Base-by-base conservation (phyloP, 768 basidiomycete species). In the Boletus coccyginus region DNA sequence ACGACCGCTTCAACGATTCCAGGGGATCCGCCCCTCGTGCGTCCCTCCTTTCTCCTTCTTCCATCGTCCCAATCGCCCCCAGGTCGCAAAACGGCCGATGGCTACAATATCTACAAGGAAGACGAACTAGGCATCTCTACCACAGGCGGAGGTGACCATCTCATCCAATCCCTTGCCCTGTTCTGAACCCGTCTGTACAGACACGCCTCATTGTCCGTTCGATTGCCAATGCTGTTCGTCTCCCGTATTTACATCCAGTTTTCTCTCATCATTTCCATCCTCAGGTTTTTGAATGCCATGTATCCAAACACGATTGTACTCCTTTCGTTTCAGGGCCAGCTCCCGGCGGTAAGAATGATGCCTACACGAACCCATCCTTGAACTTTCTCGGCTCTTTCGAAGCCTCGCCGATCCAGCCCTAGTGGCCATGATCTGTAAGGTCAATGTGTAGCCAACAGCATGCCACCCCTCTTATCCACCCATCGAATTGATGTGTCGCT, bases 141-240 rank as follows among this genome's bases (percentile, higher is more conserved):
- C 54, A 75, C 81, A 55, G 86, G 86, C 44, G 92, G 92, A 67
- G 90, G 92, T 90, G 71, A 73, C 82, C 63, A 12, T 21, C 32
- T 50, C 46, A 36, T 64, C 42, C 48, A 46, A 41, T 35, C 40
- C 43, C 16, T 32, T 50, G 58, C 55, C 59, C 52, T 55, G 31
- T 61, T 56, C 69, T 44, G 49, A 59, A 50, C 69, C 66, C 57
- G 65, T 60, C 44, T 36, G 31, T 57, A 33, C 72, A 94, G 92
- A 90, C 69, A 92, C 92, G 0, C 82, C 88, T 4, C 70, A 89
- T 40, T 94, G 92, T 74, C 92, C 92, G 7, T 94, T 94, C 66
- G 92, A 94, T 69, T 94, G 92, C 70, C 78, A 90, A 38, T 94
- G 92, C 64, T 94, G 92, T 92, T 64, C 73, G 90, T 77, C 45